Percentiles rank a stretch among this genome's conserved stretches.
Conservation (phyloP, 257 asterid genomes). For the Hygrophila difformis region DNA sequence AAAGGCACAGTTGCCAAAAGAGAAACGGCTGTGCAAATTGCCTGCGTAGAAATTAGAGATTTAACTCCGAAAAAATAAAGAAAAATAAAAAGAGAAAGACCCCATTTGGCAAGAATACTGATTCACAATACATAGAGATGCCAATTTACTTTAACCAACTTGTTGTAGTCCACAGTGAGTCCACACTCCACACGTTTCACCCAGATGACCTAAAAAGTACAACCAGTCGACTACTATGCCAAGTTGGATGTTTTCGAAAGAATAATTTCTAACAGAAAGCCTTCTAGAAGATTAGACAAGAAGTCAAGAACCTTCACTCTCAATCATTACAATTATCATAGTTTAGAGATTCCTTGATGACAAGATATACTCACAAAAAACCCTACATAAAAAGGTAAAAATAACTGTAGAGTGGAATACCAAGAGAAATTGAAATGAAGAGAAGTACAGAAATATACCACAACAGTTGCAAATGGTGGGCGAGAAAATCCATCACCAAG, state of each 20-base stretch:
- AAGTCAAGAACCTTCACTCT: too few species aligned
- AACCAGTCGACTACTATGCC: too few species aligned
- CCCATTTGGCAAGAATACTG: slow-evolving; percentile 2
- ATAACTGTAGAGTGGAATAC: neutral
- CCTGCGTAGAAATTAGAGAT: slow-evolving; percentile 38
- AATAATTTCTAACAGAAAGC: too few species aligned
- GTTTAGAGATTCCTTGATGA: too few species aligned
- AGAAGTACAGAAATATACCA: slow-evolving; percentile 41
- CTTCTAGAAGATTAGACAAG: neutral
- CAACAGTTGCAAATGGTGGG: slow-evolving; percentile 89
- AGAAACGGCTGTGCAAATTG: slow-evolving; percentile 76
- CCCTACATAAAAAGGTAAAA: too few species aligned
- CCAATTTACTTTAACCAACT: slow-evolving; percentile 2
- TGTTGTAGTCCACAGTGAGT: neutral
- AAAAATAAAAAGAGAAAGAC: too few species aligned
- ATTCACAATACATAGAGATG: neutral
- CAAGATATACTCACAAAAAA: too few species aligned
- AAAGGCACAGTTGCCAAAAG: slow-evolving; percentile 81
- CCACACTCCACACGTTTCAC: too few species aligned
- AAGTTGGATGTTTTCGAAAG: too few species aligned
- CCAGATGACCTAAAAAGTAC: neutral
- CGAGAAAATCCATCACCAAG: slow-evolving; percentile 96
- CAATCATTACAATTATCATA: too few species aligned
- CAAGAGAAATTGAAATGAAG: neutral
- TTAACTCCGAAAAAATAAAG: neutral